Evolutionary conservation across 768 basidiomycete genomes (phyloP), one percentile per base, ranked within the genome.

Genomic region (Pisolithus tinctorius): DNA sequence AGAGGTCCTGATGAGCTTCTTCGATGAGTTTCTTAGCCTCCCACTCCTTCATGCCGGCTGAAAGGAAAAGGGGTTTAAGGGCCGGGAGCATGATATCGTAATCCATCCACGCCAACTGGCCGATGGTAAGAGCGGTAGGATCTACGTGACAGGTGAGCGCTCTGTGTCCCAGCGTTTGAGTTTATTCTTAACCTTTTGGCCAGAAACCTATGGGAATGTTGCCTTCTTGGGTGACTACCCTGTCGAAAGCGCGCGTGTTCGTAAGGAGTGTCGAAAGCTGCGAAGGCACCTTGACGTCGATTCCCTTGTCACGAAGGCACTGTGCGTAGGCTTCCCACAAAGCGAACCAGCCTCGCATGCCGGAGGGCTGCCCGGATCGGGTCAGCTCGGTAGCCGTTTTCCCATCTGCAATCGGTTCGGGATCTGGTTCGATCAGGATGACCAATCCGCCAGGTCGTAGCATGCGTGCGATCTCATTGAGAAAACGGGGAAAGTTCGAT

Each of bases 51-150:
- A 84, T 67, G 6, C 78, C 81, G 44, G 71, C 66, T 40, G 72
- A 70, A 45, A 83, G 64, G 60, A 86, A 77, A 38, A 84, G 70
- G 13, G 82, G 82, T 48, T 76, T 78, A 54, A 86, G 63, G 4
- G 82, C 81, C 30, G 82, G 82, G 36, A 86, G 69, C 54, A 86
- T 73, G 23, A 79, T 71, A 56, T 86, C 85, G 58, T 79, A 81
- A 54, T 80, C 78, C 81, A 86, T 80, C 85, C 85, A 86, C 38
- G 83, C 82, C 20, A 86, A 66, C 58, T 86, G 83, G 6, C 83
- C 84, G 45, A 84, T 76, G 23, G 81, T 84, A 34, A 86, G 73
- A 34, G 77, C 71, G 48, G 76, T 68, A 7, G 74, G 71, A 64
- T 86, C 84, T 86, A 45, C 17, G 52, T 45, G 31, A 41, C 47